Evolutionary conservation across 257 asterid genomes (phyloP), one percentile per base, ranked within the genome.

Genomic region (Rhazya stricta): DNA sequence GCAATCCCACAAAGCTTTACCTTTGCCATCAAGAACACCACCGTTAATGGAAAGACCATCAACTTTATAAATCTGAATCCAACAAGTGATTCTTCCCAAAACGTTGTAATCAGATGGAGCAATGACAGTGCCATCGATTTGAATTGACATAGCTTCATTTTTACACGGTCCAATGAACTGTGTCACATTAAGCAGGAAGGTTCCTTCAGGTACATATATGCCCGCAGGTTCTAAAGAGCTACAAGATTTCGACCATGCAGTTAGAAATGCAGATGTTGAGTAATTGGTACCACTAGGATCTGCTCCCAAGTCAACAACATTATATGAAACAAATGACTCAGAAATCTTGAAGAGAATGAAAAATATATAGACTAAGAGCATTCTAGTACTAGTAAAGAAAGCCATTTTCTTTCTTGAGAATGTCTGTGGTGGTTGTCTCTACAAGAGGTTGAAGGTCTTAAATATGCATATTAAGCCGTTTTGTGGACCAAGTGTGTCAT

Each of bases 21-120:
- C 84, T 73, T 62, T 80, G 18, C 84, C 84, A 45, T 81, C 79
- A 42, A 81, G 62, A 19, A 36, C 39, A 51, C 84, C 83, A 46
- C 74, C 74, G 12, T 29, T 4, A 48, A 48, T 46, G 10, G 12
- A 18, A 32, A 70, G 3, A 27, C 74, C 74, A 25, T 43, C 16
- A 30, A 70, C 42, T 7, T 15, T 1, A 30, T 42, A 8, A 27
- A 70, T 43, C 58, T 70, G 39, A 42, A 70, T 27, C 74, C 45
- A 48, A 1, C 42, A 30, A 29, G 39, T 16, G 16, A 2, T 2
- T 1, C 9, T 23, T 8, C 43, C 58, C 15, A 50, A 71, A 46
- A 32, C 5, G 0, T 7, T 9, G 45, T 30, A 71, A 46, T 71
- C 63, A 1, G 6, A 2, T 8, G 74, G 74, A 0, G 74, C 56